Base-by-base conservation (phyloP, 2,329 filamentous ascomycete genomes). In the Neocucurbitaria cava region DNA sequence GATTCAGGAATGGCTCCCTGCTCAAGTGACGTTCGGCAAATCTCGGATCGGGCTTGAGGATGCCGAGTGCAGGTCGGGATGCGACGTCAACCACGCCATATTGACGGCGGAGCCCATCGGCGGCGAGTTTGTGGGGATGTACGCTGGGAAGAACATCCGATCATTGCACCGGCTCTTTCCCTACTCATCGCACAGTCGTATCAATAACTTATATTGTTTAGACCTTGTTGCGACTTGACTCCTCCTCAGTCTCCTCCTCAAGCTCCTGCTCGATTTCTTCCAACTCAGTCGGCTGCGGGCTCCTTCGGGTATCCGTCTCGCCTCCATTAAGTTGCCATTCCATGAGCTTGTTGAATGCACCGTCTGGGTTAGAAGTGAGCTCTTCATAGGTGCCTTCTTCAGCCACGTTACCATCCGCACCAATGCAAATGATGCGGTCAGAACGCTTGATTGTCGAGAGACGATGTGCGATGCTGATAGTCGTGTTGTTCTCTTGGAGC, bases 321-420 rank as follows among this genome's bases (percentile, higher is more conserved):
- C 90, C 89, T 11, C 93, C 94, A 66, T 85, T 95, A 86, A 98
- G 90, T 78, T 99, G 95, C 93, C 93, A 98, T 77, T 98, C 94
- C 95, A 99, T 99, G 48, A 99, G 82, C 78, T 90, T 95, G 66
- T 88, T 94, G 72, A 99, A 99, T 1, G 93, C 92, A 47, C 94
- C 96, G 9, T 89, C 81, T 15, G 85, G 84, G 55, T 91, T 86
- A 5, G 84, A 81, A 47, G 88, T 90, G 20, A 99, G 84, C 60
- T 92, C 85, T 21, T 83, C 79, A 74, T 96, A 99, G 53, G 89
- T 89, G 52, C 95, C 95, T 60, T 90, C 90, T 75, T 99, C 94
- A 2, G 94, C 95, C 3, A 99, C 94, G 54, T 85, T 89, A 59
- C 95, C 96, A 69, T 97, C 89, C 52, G 84, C 87, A 56, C 89